Conservation (phyloP, 352 stramenopile species). For the Globisporangium yorkense region DNA sequence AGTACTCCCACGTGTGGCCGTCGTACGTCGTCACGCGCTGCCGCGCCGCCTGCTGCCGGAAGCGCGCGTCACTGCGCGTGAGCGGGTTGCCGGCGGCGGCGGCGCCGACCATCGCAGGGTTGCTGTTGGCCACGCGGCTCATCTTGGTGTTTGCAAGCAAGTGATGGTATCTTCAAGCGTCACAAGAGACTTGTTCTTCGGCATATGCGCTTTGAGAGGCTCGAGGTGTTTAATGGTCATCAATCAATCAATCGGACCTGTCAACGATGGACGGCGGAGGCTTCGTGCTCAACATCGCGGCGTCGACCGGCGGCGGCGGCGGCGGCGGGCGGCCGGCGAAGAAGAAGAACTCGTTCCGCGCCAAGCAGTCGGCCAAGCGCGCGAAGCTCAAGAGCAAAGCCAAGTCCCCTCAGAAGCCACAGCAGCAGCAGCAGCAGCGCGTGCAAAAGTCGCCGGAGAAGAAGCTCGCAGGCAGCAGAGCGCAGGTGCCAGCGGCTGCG, state of each 20-base stretch:
- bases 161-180: not conserved
- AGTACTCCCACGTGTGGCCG: conserved; percentile 74
- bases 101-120: conserved; percentile 6
- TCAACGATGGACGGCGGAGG: conserved; percentile 37
- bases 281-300: conserved; percentile 81
- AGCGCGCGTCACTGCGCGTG: conserved; percentile 35
- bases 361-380: conserved; percentile 58
- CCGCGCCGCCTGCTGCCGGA: conserved; percentile 51
- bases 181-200: not conserved
- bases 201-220: not conserved
- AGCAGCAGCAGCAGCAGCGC: not conserved
- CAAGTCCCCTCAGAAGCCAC: not conserved
- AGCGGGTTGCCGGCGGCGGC: conserved; percentile 9
- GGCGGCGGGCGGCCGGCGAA: conserved; percentile 27
- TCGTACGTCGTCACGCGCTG: conserved; percentile 77
- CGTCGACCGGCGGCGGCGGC: conserved; percentile 20
- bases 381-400: conserved; percentile 12
- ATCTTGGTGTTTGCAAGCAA: not conserved
- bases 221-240: not conserved
- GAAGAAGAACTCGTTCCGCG: conserved; percentile 75
- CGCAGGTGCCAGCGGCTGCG: too few species aligned
- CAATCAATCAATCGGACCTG: not conserved
- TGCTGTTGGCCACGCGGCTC: conserved; percentile 15
- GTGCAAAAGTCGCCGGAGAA: not conserved
- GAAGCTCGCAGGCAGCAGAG: not conserved